Evolutionary conservation across 768 basidiomycete species (phyloP).

Genomic region (Lactifluus piperatus): DNA sequence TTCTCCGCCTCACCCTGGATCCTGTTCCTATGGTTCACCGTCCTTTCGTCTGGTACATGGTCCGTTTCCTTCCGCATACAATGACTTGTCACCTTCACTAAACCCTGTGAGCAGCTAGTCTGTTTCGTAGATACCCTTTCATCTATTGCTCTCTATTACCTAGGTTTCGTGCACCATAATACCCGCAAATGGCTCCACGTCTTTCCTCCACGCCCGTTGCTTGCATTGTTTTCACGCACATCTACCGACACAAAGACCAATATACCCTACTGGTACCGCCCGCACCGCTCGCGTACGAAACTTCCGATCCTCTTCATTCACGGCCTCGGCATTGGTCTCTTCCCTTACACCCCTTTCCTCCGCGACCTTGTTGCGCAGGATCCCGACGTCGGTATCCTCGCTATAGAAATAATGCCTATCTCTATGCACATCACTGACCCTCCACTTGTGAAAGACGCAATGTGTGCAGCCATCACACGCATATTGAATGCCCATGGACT

Average conservation of each 20-base stretch:
- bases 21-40: conserved; percentile 47
- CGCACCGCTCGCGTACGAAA: conserved; percentile 39
- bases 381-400: conserved; percentile 48
- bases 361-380: conserved; percentile 35
- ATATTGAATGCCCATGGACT: conserved; percentile 39
- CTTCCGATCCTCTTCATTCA: conserved; percentile 56
- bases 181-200: conserved; percentile 28
- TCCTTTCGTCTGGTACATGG: conserved; percentile 58
- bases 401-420: conserved; percentile 52
- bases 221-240: conserved; percentile 35
- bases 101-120: conserved; percentile 37
- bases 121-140: conserved; percentile 40
- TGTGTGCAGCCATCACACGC: conserved; percentile 34
- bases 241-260: conserved; percentile 27
- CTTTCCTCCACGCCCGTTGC: conserved; percentile 45
- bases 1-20: conserved; percentile 48
- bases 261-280: conserved; percentile 40
- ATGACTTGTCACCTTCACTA: neutral
- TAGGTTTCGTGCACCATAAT: conserved; percentile 50
- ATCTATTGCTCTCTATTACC: conserved; percentile 29
- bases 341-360: conserved; percentile 47
- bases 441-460: conserved; percentile 34
- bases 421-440: conserved; percentile 51
- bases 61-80: conserved; percentile 22
- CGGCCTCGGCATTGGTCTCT: conserved; percentile 62